Evolutionary conservation across 2,329 filamentous ascomycete genomes (phyloP).

Genomic region (Cryphonectria naterciae): DNA sequence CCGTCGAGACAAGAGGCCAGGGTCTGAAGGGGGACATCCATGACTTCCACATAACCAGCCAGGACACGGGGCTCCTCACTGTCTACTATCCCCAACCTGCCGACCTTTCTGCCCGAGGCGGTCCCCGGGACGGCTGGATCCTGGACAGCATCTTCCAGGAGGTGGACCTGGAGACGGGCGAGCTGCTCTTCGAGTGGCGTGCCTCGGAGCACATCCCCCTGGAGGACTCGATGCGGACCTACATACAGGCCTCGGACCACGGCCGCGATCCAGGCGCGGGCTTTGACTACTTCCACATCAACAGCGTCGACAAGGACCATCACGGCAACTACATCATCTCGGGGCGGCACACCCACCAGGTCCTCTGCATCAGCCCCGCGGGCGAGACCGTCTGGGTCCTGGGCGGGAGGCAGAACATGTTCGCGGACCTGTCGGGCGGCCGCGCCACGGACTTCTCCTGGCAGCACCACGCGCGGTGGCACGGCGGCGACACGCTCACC

Average conservation of each 20-base stretch:
- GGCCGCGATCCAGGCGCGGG: conserved; percentile 37
- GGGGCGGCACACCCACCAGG: conserved; percentile 37
- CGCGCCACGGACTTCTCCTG: conserved; percentile 43
- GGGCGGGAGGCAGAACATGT: conserved; percentile 41
- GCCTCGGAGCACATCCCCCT: conserved; percentile 40
- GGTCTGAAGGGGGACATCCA: conserved; percentile 44
- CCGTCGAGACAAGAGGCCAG: conserved; percentile 34
- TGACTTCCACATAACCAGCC: conserved; percentile 46
- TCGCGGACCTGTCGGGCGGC: conserved; percentile 41
- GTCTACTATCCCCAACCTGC: conserved; percentile 43
- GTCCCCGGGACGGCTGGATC: conserved; percentile 38
- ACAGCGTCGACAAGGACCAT: conserved; percentile 40
- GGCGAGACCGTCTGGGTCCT: conserved; percentile 43
- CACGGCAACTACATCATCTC: conserved; percentile 45
- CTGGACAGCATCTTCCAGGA: conserved; percentile 46
- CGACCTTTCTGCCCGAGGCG: conserved; percentile 39
- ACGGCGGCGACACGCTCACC: conserved; percentile 39
- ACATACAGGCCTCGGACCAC: conserved; percentile 32
- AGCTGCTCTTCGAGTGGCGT: conserved; percentile 43
- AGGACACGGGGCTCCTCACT: conserved; percentile 48
- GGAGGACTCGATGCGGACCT: conserved; percentile 35
- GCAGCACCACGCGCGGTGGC: conserved; percentile 44
- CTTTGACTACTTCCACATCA: conserved; percentile 46
- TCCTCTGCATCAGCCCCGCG: conserved; percentile 38
- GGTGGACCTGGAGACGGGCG: conserved; percentile 42